A percentile compares a stretch with the other conserved stretches of the same genome.
These are phyloP conservation scores for Phytophthora cactorum DNA, from an alignment of 352 stramenopile genomes.

Conservation along the genomic window DNA sequence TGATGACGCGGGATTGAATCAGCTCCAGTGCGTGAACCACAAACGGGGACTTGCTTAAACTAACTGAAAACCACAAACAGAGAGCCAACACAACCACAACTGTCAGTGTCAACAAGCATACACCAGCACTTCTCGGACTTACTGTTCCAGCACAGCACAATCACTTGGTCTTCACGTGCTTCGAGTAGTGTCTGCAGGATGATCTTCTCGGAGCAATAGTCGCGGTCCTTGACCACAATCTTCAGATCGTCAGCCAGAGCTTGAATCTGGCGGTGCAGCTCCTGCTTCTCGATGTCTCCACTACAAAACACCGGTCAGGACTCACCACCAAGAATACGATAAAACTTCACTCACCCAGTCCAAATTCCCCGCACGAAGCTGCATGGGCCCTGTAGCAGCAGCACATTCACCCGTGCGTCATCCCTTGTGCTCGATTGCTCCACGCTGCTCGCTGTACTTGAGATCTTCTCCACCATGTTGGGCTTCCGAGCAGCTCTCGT, in stretches of 20 bases:
- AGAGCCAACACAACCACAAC: constrained; percentile 1
- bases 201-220: constrained; percentile 24
- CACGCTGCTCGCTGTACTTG: neutral
- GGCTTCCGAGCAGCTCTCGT: constrained; percentile 1
- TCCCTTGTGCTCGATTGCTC: neutral
- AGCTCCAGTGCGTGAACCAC: constrained; percentile 33
- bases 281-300: constrained; percentile 16
- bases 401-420: constrained; percentile 7
- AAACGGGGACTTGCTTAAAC: constrained; percentile 33
- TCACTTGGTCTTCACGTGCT: constrained; percentile 21
- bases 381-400: constrained; percentile 38
- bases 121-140: constrained; percentile 3
- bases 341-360: constrained; percentile 27
- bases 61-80: constrained; percentile 15
- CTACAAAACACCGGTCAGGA: constrained; percentile 9
- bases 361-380: constrained; percentile 34
- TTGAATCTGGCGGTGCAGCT: constrained; percentile 22
- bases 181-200: constrained; percentile 29
- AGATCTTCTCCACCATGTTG: constrained; percentile 11
- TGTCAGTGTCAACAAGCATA: neutral
- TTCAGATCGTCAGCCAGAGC: constrained; percentile 17
- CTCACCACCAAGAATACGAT: neutral
- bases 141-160: constrained; percentile 52
- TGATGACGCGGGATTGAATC: constrained; percentile 26
- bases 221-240: constrained; percentile 17